Evolutionary conservation across 352 stramenopile species (phyloP), one percentile per base, ranked within the genome.

Genomic region (Phytophthora ohioensis): DNA sequence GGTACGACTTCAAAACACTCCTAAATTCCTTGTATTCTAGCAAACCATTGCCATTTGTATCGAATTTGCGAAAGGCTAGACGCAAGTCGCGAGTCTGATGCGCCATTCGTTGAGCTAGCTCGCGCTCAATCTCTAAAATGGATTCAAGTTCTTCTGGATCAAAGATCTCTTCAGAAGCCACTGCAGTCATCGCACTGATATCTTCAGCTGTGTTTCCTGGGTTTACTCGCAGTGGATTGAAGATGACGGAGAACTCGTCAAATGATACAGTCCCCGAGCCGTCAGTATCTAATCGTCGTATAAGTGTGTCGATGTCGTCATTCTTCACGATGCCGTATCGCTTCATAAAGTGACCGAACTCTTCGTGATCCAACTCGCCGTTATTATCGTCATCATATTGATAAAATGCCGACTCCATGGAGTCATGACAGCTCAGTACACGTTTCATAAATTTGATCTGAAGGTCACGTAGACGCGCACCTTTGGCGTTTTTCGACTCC

Each of bases 1-100:
- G 78, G 55, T 90, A 91, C 1, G 69, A 64, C 58, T 88, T 88
- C 27, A 92, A 71, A 12, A 92, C 85, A 38, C 71, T 68, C 5
- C 85, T 81, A 52, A 92, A 92, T 45, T 92, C 85, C 32, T 81
- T 87, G 54, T 92, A 92, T 65, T 92, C 85, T 39, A 92, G 53
- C 5, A 73, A 56, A 3, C 85, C 85, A 39, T 91, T 91, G 12
- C 85, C 82, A 34, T 92, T 92, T 10, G 79, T 41, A 45, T 92
- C 85, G 43, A 91, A 91, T 52, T 89, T 91, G 4, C 75, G 78
- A 54, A 92, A 92, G 30, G 85, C 85, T 0, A 79, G 45, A 0
- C 85, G 73, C 49, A 92, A 30, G 47, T 92, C 85, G 13, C 85
- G 79, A 15, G 82, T 86, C 43, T 84, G 77, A 43, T 76, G 67